Evolutionary conservation across 345 rosid species (phyloP).

Genomic region (Capsella bursapastoris): DNA sequence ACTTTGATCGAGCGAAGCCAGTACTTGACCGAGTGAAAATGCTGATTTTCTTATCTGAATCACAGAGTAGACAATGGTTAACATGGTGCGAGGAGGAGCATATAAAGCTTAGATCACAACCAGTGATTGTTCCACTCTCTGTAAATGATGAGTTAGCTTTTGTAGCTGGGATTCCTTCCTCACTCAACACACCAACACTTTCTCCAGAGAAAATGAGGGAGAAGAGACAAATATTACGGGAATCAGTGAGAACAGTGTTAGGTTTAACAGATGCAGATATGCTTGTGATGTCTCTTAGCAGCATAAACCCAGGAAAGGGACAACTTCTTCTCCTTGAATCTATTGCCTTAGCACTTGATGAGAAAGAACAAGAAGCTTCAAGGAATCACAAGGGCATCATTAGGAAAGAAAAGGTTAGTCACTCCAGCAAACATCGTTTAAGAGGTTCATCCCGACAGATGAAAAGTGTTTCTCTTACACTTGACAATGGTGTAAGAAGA

Average conservation of each 20-base stretch:
- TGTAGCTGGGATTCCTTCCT: constrained; percentile 83
- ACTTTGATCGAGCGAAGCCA: constrained; percentile 80
- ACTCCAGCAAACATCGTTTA: constrained; percentile 57
- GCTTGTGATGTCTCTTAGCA: constrained; percentile 91
- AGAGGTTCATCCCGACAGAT: constrained; percentile 60
- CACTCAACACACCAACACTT: constrained; percentile 74
- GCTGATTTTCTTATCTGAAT: constrained; percentile 79
- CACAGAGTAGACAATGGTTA: constrained; percentile 83
- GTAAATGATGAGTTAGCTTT: constrained; percentile 92
- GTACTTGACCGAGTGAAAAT: constrained; percentile 80
- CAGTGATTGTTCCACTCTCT: constrained; percentile 78
- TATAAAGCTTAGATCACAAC: constrained; percentile 80
- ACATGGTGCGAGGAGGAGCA: constrained; percentile 86
- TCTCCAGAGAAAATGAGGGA: constrained; percentile 71
- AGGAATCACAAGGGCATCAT: constrained; percentile 36
- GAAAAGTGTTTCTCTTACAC: constrained; percentile 29
- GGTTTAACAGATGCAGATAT: constrained; percentile 72
- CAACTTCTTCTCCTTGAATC: constrained; percentile 90
- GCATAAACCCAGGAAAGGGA: constrained; percentile 90
- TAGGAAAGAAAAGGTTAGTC: constrained; percentile 37
- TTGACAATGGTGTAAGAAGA: constrained; percentile 30
- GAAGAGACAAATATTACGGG: constrained; percentile 64
- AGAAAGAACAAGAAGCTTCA: constrained; percentile 37
- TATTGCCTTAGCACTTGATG: constrained; percentile 48
- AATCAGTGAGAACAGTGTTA: constrained; percentile 74